A percentile compares a stretch with the other conserved stretches of the same genome.
phyloP scores from a whole-genome alignment of 73 alveolate species.

The Tetrahymena borealis region DNA sequence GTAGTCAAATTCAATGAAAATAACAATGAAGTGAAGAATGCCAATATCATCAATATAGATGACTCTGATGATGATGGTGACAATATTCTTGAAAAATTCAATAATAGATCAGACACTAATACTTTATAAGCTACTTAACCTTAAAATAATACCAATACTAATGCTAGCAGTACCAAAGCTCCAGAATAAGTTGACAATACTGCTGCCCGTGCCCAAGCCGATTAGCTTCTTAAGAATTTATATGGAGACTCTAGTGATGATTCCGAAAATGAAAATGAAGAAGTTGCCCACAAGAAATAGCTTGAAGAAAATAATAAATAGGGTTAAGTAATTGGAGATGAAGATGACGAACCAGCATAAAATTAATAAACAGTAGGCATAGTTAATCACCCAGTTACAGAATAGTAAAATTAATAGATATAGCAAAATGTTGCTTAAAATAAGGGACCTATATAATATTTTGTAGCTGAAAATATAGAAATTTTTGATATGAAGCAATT shows the following conservation, averaged over 20 bases:
- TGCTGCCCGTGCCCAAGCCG: background rate
- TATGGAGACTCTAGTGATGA: background rate
- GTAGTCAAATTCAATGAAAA: background rate
- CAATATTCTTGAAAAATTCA: background rate
- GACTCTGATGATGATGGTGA: background rate
- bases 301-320: background rate
- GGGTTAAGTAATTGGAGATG: background rate
- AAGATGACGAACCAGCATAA: background rate
- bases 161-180: background rate
- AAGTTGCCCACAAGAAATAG: background rate
- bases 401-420: background rate
- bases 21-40: background rate
- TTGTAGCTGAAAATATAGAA: background rate
- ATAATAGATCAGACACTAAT: background rate
- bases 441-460: background rate
- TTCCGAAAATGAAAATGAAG: background rate
- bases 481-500: slow-evolving; percentile 45
- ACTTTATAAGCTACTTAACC: background rate
- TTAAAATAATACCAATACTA: background rate
- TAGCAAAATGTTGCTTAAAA: background rate
- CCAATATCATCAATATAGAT: background rate
- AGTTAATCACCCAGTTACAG: background rate
- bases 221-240: background rate
- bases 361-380: background rate
- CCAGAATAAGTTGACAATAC: background rate